phyloP scores from a whole-genome alignment of 129 eudicot species.

The Flaveria robusta region DNA sequence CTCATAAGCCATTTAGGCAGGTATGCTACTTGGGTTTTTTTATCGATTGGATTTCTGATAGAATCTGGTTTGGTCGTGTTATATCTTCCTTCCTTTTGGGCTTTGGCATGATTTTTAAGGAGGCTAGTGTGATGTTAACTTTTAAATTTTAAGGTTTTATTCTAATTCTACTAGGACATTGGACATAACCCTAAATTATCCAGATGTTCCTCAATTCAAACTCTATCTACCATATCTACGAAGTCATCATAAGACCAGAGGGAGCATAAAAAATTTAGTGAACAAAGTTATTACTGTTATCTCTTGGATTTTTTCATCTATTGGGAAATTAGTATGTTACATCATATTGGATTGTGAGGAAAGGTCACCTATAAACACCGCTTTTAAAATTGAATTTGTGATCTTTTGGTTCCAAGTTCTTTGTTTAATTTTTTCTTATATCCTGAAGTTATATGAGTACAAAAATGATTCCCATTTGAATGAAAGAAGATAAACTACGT shows the following conservation, averaged over 20 bases:
- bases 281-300: background rate
- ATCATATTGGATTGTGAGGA: background rate
- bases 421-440: slow-evolving; percentile 10
- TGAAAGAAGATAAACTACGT: background rate
- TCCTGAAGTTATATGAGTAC: background rate
- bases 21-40: slow-evolving; percentile 35
- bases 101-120: slow-evolving; percentile 9
- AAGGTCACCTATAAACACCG: background rate
- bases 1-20: slow-evolving; percentile 96
- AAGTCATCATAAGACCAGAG: background rate
- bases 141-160: background rate
- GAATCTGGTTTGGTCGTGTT: slow-evolving; percentile 23
- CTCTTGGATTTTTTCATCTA: background rate
- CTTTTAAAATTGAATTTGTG: background rate
- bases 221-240: background rate
- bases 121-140: background rate
- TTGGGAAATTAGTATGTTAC: background rate
- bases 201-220: background rate
- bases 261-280: background rate
- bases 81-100: background rate
- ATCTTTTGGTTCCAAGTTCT: background rate
- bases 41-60: background rate
- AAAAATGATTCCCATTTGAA: background rate
- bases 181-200: background rate
- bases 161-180: background rate